Percentiles rank a stretch among this genome's conserved stretches.
phyloP scores from a whole-genome alignment of 305 asterid species.

The Fraxinus sp. region DNA sequence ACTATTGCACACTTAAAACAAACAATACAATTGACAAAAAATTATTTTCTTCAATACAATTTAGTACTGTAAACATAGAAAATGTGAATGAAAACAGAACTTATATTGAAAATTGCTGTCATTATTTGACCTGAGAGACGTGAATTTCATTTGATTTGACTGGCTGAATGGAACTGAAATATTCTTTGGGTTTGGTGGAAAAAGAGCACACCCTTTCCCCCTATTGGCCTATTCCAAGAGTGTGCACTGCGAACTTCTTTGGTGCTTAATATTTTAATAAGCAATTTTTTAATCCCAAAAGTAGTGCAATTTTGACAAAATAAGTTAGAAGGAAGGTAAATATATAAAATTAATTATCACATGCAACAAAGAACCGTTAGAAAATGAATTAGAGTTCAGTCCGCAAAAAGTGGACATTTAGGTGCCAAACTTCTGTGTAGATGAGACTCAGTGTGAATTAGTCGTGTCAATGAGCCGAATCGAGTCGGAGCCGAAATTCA shows the following conservation, averaged over 20 bases:
- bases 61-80: background rate
- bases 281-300: background rate
- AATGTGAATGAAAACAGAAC: background rate
- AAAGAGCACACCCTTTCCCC: background rate
- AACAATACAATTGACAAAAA: background rate
- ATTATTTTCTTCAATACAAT: background rate
- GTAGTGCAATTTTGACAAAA: background rate
- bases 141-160: background rate
- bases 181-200: background rate
- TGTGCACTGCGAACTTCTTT: background rate
- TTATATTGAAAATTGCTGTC: background rate
- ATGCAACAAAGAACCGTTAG: background rate
- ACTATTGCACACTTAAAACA: background rate
- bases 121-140: background rate
- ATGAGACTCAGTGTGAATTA: background rate
- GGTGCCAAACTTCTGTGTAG: background rate
- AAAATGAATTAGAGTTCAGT: too few relatives aligned
- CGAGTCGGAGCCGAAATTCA: too few relatives aligned
- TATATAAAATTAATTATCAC: background rate
- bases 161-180: background rate
- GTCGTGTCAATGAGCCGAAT: too few relatives aligned
- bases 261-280: background rate
- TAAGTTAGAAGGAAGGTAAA: background rate
- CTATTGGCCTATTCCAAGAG: background rate
- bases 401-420: background rate